Base-by-base conservation (phyloP, 192 early-diverging fungal genomes). In the Powellomyces hirtus region DNA sequence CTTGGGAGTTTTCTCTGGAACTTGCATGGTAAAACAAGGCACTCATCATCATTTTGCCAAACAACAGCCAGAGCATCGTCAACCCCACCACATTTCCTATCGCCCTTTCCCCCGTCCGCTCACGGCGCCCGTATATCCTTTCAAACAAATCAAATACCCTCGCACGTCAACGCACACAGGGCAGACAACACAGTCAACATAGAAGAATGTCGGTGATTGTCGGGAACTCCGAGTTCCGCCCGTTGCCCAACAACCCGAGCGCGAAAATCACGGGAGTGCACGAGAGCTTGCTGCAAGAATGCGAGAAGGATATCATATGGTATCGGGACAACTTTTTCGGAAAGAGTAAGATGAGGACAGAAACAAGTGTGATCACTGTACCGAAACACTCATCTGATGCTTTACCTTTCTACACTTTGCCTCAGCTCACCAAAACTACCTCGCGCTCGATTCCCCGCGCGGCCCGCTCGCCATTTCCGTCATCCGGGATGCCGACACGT, bases 241-340 rank as follows among this genome's bases (percentile, higher is more conserved):
- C 77, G 11, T 37, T 81, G 40, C 72, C 71, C 31, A 74, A 40
- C 31, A 79, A 72, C 37, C 72, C 77, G 26, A 75, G 14, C 37
- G 77, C 76, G 8, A 76, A 75, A 45, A 79, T 81, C 35, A 81
- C 80, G 2, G 80, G 80, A 16, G 80, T 81, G 0, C 80, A 81
- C 64, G 80, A 81, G 64, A 72, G 75, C 24, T 70, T 89, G 63
- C 70, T 89, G 33, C 88, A 89, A 73, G 88, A 89, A 62, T 85
- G 88, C 55, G 88, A 89, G 44, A 81, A 85, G 71, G 88, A 89
- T 68, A 81, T 89, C 33, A 83, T 83, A 38, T 89, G 83, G 77
- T 88, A 86, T 66, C 74, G 84, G 35, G 81, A 83, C 24, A 76
- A 88, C 76, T 89, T 89, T 67, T 78, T 81, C 66, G 81, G 85